Conservation (phyloP, 2,329 filamentous ascomycete species). For the Parastagonospora avenae region DNA sequence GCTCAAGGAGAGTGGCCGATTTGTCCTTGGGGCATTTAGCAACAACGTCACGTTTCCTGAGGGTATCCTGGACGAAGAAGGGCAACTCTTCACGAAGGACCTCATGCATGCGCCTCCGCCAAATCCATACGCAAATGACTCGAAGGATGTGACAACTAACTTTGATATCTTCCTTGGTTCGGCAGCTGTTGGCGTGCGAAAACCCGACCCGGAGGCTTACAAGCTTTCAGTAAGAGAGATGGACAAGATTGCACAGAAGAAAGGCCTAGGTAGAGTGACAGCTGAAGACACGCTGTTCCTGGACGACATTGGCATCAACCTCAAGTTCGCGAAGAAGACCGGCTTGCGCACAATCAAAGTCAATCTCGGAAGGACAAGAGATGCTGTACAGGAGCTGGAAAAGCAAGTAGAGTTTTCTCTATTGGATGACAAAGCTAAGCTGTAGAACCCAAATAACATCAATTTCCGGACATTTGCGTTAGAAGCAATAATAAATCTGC, state of each 20-base stretch:
- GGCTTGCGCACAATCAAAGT: conserved; percentile 90
- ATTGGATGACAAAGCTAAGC: conserved; percentile 51
- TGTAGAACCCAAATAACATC: conserved; percentile 12
- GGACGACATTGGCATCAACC: conserved; percentile 92
- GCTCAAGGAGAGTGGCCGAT: conserved; percentile 57
- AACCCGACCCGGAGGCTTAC: conserved; percentile 85
- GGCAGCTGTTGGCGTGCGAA: conserved; percentile 84
- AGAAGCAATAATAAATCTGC: too few relatives aligned
- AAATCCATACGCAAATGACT: conserved; percentile 33
- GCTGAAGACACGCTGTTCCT: conserved; percentile 80
- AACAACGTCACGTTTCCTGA: conserved; percentile 89
- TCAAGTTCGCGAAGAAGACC: conserved; percentile 75
- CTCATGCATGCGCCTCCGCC: conserved; percentile 28
- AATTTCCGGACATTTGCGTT: too few relatives aligned
- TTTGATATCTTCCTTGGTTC: conserved; percentile 91
- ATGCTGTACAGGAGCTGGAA: conserved; percentile 85
- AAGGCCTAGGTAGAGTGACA: conserved; percentile 59
- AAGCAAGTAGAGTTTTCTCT: conserved; percentile 70
- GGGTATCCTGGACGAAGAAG: conserved; percentile 69
- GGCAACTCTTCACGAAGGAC: conserved; percentile 46
- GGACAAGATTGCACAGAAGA: conserved; percentile 64
- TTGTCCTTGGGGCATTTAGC: conserved; percentile 74
- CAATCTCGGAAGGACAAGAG: conserved; percentile 73
- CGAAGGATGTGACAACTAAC: conserved; percentile 61
- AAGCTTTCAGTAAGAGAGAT: conserved; percentile 70